Evolutionary conservation across 352 stramenopile genomes (phyloP).

Genomic region (Albugo laibachii): DNA sequence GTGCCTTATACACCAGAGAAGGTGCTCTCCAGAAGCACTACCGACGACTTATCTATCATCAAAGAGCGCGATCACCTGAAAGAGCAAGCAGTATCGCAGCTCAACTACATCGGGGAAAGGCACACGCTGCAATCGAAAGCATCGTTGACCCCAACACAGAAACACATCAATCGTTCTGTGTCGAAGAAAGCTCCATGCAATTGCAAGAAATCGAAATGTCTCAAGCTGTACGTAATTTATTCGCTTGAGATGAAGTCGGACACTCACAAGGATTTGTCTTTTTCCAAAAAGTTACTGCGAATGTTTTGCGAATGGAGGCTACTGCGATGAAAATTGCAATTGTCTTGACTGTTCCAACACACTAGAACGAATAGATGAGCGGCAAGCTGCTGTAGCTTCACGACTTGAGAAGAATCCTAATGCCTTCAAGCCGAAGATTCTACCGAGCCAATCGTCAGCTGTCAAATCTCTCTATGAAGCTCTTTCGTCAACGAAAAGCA

Average conservation of each 20-base stretch:
- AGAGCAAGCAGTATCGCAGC: too few relatives aligned
- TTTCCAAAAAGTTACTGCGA: constrained; percentile 72
- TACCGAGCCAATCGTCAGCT: not conserved
- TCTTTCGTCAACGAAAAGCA: too few relatives aligned
- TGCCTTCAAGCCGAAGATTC: constrained; percentile 93
- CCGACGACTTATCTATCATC: too few relatives aligned
- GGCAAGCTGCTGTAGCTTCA: constrained; percentile 69
- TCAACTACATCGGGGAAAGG: too few relatives aligned
- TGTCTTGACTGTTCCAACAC: constrained; percentile 87
- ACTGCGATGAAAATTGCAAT: constrained; percentile 86
- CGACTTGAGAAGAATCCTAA: constrained; percentile 88
- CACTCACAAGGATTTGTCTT: not conserved
- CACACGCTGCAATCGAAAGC: too few relatives aligned
- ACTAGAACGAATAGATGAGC: constrained; percentile 28
- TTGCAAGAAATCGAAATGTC: constrained; percentile 95
- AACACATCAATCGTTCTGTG: not conserved
- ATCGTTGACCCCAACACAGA: too few relatives aligned
- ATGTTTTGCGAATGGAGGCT: constrained; percentile 85
- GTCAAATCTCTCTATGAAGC: too few relatives aligned
- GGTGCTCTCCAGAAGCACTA: too few relatives aligned
- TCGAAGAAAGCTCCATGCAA: constrained; percentile 80
- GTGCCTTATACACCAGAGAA: too few relatives aligned
- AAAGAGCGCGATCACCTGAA: too few relatives aligned
- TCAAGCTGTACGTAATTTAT: constrained; percentile 75
- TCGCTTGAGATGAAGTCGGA: too few relatives aligned